Evolutionary conservation across 495 filamentous ascomycete species (phyloP), one percentile per base, ranked within the genome.

Genomic region (Penicillium desertorum): DNA sequence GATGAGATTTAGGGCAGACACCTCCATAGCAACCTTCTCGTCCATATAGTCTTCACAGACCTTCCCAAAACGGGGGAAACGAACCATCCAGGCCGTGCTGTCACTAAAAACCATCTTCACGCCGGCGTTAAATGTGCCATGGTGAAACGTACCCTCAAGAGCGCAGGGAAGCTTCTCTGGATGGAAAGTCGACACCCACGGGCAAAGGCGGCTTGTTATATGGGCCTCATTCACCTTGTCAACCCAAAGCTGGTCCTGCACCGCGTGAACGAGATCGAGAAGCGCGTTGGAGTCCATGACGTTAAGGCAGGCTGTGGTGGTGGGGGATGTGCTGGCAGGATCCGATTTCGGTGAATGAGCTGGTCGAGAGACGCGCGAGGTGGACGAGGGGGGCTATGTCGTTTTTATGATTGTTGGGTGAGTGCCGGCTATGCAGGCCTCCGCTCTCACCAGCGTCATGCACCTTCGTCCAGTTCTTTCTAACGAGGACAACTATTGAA

Each of bases 11-110:
- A 81, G 56, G 23, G 73, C 65, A 4, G 51, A 30, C 4, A 76
- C 74, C 41, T 78, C 78, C 60, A 74, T 78, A 10, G 68, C 59
- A 51, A 79, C 67, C 54, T 79, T 79, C 51, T 79, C 74, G 16
- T 48, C 46, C 9, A n/a, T 22, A 8, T 34, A 34, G n/a, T 48
- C 27, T 1, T 48, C 27, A 19, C n/a, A 34, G 8, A 19, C 16
- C 29, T 34, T 48, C 27, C 46, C 46, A 10, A 17, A 10, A 48
- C 46, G 29, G 46, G 46, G n/a, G 29, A 48, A 48, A 34, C 29
- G 46, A 45, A 32, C 47, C 32, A 44, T 44, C 19, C 42, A 44
- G 17, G 46, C 29, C 3, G 46, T 48, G 29, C 16, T 34, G 17
- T 48, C 29, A 34, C 1, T 20, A 6, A 34, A 48, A n/a, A 20